Percentiles rank a stretch among this genome's conserved stretches.
Evolutionary conservation across 73 alveolate species (phyloP).

Genomic region (Paramecium caudatum): DNA sequence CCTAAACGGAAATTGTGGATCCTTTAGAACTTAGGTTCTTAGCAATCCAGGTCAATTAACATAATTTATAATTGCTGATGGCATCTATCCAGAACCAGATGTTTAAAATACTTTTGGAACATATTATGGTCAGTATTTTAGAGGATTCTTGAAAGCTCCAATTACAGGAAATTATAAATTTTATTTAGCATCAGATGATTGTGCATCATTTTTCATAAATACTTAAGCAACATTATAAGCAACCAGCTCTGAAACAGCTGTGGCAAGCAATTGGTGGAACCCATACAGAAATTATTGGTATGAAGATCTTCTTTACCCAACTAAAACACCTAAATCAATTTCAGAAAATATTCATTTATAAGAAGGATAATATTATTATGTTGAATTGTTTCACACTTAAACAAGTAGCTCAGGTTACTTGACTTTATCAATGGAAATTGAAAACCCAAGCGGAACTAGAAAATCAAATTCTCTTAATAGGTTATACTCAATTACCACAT

Average conservation of each 20-base stretch:
- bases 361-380: constrained; percentile 13
- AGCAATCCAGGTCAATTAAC: neutral
- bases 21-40: neutral
- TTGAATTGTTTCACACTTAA: constrained; percentile 30
- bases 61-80: neutral
- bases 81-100: constrained; percentile 60
- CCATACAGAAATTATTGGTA: constrained; percentile 51
- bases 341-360: neutral
- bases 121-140: constrained; percentile 52
- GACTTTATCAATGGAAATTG: constrained; percentile 31
- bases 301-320: neutral
- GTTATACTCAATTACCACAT: neutral
- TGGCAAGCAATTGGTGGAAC: neutral
- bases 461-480: neutral
- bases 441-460: constrained; percentile 22
- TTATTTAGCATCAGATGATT: constrained; percentile 57
- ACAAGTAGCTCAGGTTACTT: neutral
- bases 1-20: constrained; percentile 2
- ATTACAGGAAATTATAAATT: constrained; percentile 49
- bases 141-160: constrained; percentile 66
- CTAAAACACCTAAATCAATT: neutral
- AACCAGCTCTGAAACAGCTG: neutral
- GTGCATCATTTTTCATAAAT: constrained; percentile 19
- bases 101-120: constrained; percentile 30
- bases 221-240: neutral